Conservation (phyloP, 257 asterid species). For the Ajuga chamaepitys region DNA sequence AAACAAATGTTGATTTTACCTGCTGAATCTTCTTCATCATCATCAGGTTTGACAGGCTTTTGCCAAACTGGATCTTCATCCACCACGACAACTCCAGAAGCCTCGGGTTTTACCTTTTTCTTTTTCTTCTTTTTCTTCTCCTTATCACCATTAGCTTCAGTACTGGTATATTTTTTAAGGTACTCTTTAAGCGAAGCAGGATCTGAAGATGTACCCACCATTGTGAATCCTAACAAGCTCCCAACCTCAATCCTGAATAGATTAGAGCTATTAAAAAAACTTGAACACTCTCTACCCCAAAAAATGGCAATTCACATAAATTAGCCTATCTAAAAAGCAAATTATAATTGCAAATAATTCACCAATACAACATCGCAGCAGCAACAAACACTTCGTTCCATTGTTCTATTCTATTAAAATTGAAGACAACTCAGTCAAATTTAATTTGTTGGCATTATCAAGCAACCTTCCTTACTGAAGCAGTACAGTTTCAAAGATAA, state of each 20-base stretch:
- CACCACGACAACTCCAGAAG: constrained; percentile 50
- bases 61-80: constrained; percentile 89
- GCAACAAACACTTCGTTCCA: not conserved
- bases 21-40: constrained; percentile 60
- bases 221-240: constrained; percentile 5
- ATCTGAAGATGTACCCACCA: constrained; percentile 38
- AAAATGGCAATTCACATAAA: not conserved
- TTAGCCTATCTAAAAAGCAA: not conserved
- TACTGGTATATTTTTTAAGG: constrained; percentile 57
- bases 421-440: not conserved
- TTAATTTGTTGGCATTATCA: not conserved
- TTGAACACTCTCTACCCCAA: not conserved
- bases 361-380: not conserved
- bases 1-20: constrained; percentile 28
- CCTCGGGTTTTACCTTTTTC: constrained; percentile 34
- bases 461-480: not conserved
- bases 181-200: constrained; percentile 69
- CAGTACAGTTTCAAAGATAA: no score
- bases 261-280: not conserved
- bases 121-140: constrained; percentile 48
- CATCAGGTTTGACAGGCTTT: constrained; percentile 50
- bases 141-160: constrained; percentile 26
- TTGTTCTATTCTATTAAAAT: no score
- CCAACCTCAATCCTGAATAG: not conserved
- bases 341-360: not conserved